Evolutionary conservation across 164 flowering plant genomes (phyloP).

Genomic region (Liquidambar formosana): DNA sequence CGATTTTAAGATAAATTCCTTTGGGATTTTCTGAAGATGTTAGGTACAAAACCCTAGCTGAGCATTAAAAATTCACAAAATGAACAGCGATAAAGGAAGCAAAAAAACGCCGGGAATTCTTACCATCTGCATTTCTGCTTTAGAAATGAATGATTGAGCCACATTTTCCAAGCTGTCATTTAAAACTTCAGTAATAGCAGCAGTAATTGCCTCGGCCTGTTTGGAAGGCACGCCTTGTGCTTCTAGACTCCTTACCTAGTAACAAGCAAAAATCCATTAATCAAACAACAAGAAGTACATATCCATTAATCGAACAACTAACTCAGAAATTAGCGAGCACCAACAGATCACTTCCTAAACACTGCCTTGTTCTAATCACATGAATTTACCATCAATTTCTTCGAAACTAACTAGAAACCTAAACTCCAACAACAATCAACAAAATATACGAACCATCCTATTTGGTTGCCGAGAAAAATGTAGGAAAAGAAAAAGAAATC

Average conservation of each 20-base stretch:
- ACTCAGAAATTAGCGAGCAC: too few species aligned
- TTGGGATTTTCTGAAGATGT: too few species aligned
- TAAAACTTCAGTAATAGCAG: constrained; percentile 72
- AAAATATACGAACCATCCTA: too few species aligned
- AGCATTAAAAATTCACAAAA: not conserved
- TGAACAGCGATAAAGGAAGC: not conserved
- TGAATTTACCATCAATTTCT: not conserved
- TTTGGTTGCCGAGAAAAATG: too few species aligned
- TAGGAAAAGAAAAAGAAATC: too few species aligned
- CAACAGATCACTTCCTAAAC: too few species aligned
- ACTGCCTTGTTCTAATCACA: not conserved
- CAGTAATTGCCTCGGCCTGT: constrained; percentile 86
- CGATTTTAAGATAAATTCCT: too few species aligned
- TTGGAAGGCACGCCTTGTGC: constrained; percentile 70
- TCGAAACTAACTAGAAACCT: not conserved
- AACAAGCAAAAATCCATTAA: too few species aligned
- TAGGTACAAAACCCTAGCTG: not conserved
- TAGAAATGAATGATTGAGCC: constrained; percentile 58
- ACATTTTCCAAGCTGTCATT: constrained; percentile 80
- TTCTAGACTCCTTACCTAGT: constrained; percentile 73
- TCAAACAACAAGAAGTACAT: too few species aligned
- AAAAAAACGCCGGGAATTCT: not conserved
- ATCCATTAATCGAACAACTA: too few species aligned
- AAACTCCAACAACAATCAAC: too few species aligned
- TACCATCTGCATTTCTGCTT: constrained; percentile 79